A percentile compares a stretch with the other conserved stretches of the same genome.
phyloP scores from a whole-genome alignment of 345 rosid species.

The Clausena lansium region DNA sequence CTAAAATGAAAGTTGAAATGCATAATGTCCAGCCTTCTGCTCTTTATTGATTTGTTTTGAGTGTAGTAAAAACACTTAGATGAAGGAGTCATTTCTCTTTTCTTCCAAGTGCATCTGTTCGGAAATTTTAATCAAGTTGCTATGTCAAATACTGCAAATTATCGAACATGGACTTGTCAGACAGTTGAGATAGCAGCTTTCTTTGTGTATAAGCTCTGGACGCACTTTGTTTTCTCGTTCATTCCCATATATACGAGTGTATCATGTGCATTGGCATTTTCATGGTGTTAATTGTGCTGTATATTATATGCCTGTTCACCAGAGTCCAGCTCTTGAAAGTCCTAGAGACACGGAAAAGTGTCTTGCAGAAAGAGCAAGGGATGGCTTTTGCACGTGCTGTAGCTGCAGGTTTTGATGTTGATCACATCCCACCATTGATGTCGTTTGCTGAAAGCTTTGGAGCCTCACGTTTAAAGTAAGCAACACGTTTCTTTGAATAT shows the following conservation, averaged over 20 bases:
- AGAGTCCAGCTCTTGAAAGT: constrained; percentile 91
- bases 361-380: constrained; percentile 96
- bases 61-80: background rate
- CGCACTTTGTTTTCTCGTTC: background rate
- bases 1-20: background rate
- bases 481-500: constrained; percentile 5
- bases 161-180: background rate
- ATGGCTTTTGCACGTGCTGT: constrained; percentile 99
- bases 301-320: constrained; percentile 10
- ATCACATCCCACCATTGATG: constrained; percentile 65
- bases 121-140: background rate
- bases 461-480: constrained; percentile 81
- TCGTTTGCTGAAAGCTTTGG: constrained; percentile 86
- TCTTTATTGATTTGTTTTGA: background rate
- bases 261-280: background rate
- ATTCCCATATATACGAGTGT: background rate
- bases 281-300: background rate
- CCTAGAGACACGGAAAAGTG: constrained; percentile 74
- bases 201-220: background rate
- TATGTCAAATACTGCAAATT: background rate
- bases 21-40: background rate
- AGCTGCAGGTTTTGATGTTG: constrained; percentile 95
- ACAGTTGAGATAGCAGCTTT: background rate
- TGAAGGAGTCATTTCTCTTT: background rate
- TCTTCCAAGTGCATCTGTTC: background rate